Percentiles rank a stretch among this genome's conserved stretches.
These are phyloP conservation scores for Paecilomyces variotii DNA, from an alignment of 2,329 filamentous ascomycete species.

Conservation along the genomic window DNA sequence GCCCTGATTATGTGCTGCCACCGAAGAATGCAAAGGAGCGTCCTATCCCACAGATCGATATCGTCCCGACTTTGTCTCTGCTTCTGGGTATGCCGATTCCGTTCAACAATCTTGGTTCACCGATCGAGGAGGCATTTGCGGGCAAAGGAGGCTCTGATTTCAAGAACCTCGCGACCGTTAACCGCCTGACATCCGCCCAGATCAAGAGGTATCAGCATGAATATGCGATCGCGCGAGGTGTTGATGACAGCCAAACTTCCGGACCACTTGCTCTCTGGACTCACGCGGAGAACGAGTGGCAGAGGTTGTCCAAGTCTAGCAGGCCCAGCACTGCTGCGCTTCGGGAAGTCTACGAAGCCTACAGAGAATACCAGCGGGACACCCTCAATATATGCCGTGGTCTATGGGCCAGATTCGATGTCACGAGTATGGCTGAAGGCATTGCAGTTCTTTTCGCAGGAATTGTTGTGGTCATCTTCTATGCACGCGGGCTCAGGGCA, in stretches of 20 bases:
- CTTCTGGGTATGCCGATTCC: conserved; percentile 87
- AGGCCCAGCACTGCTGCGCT: conserved; percentile 30
- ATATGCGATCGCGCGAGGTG: conserved; percentile 66
- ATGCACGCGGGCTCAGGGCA: conserved; percentile 52
- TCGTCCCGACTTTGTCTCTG: conserved; percentile 84
- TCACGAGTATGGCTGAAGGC: conserved; percentile 75
- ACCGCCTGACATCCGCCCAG: conserved; percentile 70
- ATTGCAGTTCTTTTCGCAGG: conserved; percentile 62
- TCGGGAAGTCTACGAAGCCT: conserved; percentile 47
- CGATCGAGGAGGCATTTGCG: conserved; percentile 89
- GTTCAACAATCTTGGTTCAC: conserved; percentile 88
- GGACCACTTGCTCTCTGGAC: conserved; percentile 53
- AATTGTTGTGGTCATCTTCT: conserved; percentile 62
- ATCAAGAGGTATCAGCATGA: conserved; percentile 82
- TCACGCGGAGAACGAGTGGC: conserved; percentile 49
- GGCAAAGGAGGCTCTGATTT: conserved; percentile 62
- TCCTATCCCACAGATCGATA: conserved; percentile 78
- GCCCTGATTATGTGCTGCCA: conserved; percentile 49
- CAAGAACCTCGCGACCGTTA: conserved; percentile 68
- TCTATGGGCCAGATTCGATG: conserved; percentile 88
- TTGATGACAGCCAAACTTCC: conserved; percentile 53
- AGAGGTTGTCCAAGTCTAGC: conserved; percentile 33
- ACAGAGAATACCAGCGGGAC: conserved; percentile 65
- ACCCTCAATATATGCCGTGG: conserved; percentile 72
- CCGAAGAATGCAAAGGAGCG: conserved; percentile 62